These are phyloP conservation scores for Chlamydomonas reinhardtii DNA, from an alignment of 163 green algal species.

Conservation along the genomic window DNA sequence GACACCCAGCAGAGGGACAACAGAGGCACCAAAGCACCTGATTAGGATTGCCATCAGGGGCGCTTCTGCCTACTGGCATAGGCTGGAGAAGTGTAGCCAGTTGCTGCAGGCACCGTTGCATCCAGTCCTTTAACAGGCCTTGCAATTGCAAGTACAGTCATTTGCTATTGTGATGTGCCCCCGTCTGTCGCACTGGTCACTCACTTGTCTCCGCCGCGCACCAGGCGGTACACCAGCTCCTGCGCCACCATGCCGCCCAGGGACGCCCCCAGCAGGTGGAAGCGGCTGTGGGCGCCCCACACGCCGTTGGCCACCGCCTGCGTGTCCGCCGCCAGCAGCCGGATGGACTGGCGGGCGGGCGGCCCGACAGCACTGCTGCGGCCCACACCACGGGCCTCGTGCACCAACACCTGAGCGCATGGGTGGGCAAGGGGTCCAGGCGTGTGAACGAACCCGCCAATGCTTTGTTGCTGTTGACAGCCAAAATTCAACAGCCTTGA, in stretches of 20 bases:
- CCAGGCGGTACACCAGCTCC: constrained; percentile 16
- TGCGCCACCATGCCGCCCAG: constrained; percentile 10
- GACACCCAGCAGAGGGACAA: background rate
- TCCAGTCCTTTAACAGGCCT: too few species aligned
- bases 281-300: background rate
- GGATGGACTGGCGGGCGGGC: background rate
- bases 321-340: background rate
- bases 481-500: too few species aligned
- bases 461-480: too few species aligned
- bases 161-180: too few species aligned
- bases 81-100: too few species aligned
- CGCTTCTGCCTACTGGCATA: too few species aligned
- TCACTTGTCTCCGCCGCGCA: background rate
- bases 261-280: background rate
- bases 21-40: too few species aligned
- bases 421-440: background rate
- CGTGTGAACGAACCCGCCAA: too few species aligned
- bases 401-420: constrained; percentile 4
- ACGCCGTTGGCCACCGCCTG: background rate
- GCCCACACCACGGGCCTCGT: background rate
- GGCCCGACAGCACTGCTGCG: background rate
- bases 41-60: too few species aligned
- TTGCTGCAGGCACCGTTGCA: too few species aligned
- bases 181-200: too few species aligned
- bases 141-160: too few species aligned